These are phyloP conservation scores for Aotearoamyces nothofagi DNA, from an alignment of 2,329 filamentous ascomycete species.

Conservation along the genomic window DNA sequence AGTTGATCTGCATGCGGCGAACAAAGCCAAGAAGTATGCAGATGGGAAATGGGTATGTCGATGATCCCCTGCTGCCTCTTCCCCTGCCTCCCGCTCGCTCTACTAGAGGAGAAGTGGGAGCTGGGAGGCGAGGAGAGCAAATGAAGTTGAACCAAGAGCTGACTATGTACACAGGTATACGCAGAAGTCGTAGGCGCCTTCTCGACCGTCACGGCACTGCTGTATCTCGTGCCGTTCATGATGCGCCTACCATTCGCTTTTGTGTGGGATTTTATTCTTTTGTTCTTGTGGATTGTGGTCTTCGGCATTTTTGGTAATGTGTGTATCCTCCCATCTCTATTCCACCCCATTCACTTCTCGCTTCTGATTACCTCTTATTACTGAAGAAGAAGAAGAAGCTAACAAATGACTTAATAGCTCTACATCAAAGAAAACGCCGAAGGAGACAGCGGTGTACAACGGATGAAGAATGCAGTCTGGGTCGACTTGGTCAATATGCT, in stretches of 20 bases:
- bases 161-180: constrained; percentile 54
- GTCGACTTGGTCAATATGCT: constrained; percentile 60
- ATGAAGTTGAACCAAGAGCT: no score
- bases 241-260: constrained; percentile 38
- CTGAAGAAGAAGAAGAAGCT: neutral
- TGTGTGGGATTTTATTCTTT: constrained; percentile 56
- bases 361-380: neutral
- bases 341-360: neutral
- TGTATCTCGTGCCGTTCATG: constrained; percentile 52
- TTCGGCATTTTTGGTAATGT: constrained; percentile 72
- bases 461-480: constrained; percentile 84
- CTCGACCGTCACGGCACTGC: constrained; percentile 44
- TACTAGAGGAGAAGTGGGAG: no score
- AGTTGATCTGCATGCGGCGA: constrained; percentile 43
- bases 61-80: no score
- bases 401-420: constrained; percentile 26
- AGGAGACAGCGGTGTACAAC: constrained; percentile 44
- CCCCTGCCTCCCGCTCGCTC: constrained; percentile 1
- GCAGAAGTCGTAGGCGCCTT: constrained; percentile 56
- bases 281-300: constrained; percentile 64
- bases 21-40: constrained; percentile 30
- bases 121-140: no score
- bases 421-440: constrained; percentile 57
- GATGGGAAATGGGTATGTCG: constrained; percentile 57
- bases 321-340: no score